These are phyloP conservation scores for Beauveria pseudobassiana DNA, from an alignment of 2,329 filamentous ascomycete genomes.

Conservation along the genomic window DNA sequence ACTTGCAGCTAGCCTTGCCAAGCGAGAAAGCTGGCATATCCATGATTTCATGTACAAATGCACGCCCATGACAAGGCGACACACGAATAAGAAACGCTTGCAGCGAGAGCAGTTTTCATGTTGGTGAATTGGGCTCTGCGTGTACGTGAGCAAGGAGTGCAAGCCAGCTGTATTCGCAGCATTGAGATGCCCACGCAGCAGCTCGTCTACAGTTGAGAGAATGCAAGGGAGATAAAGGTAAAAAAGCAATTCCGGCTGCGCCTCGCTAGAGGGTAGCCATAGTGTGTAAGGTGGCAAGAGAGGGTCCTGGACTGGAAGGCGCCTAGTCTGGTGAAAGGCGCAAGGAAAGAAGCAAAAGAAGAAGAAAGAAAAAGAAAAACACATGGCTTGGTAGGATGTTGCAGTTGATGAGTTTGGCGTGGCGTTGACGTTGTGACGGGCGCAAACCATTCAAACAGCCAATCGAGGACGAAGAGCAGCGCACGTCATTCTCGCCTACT, in stretches of 20 bases:
- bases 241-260: neutral
- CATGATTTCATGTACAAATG: too few relatives aligned
- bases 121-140: too few relatives aligned
- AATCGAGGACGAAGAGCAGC: neutral
- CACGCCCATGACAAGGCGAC: neutral
- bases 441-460: neutral
- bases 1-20: neutral
- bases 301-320: neutral
- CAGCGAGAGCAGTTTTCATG: neutral
- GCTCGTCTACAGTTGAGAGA: too few relatives aligned
- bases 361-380: neutral
- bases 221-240: too few relatives aligned
- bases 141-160: too few relatives aligned
- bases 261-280: neutral
- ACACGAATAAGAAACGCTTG: neutral
- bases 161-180: too few relatives aligned
- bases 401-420: neutral
- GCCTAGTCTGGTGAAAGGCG: neutral
- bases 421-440: too few relatives aligned
- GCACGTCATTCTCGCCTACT: neutral
- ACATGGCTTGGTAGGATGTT: neutral
- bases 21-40: neutral
- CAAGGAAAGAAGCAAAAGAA: neutral
- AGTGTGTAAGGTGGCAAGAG: neutral
- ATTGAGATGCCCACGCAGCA: too few relatives aligned